Evolutionary conservation across 139 green algal species (phyloP), one percentile per base, ranked within the genome.

Genomic region (Tetradesmus lagerheimii): DNA sequence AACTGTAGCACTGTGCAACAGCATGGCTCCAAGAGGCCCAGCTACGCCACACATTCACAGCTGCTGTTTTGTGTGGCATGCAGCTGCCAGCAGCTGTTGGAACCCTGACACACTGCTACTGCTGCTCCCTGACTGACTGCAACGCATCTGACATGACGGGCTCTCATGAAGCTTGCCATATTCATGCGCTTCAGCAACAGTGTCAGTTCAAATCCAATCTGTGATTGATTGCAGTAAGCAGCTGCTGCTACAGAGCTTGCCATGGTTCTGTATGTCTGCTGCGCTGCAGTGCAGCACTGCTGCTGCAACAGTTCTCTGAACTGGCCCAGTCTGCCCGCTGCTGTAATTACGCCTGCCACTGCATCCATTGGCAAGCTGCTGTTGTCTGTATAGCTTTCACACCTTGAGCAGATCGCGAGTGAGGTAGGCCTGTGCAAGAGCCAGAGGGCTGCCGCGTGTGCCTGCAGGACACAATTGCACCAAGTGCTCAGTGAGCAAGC

Each of bases 371-470:
- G n/a, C 74, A 80, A 78, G 1, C 29, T 84, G 78, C 78, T 57
- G 57, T 14, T 37, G 0, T 57, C 1, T 43, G 4, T 47, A n/a
- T 25, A 25, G 31, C 27, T 29, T 25, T 0, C 90, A n/a, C 31
- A 95, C 96, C 96, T 99, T 98, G 41, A 99, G 95, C 76, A 97
- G 91, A 88, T 99, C 97, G 14, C 98, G 94, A 11, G 98, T 99
- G 87, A 99, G 93, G 94, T 99, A 99, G 1, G 98, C 98, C 91
- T 99, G 98, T 8, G 98, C 98, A 31, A 99, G 92, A 0, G 98
- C 98, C 62, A 99, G 95, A 16, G 98, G 98, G 71, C 95, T 98
- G 81, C 96, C 96, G 39, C 96, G 96, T 0, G 96, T 98, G 75
- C 97, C 57, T 71, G 57, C 57, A 71, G 23, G 23, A 71, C 12